Evolutionary conservation across 148 eudicot genomes (phyloP).

Genomic region (Rhododendron molle): DNA sequence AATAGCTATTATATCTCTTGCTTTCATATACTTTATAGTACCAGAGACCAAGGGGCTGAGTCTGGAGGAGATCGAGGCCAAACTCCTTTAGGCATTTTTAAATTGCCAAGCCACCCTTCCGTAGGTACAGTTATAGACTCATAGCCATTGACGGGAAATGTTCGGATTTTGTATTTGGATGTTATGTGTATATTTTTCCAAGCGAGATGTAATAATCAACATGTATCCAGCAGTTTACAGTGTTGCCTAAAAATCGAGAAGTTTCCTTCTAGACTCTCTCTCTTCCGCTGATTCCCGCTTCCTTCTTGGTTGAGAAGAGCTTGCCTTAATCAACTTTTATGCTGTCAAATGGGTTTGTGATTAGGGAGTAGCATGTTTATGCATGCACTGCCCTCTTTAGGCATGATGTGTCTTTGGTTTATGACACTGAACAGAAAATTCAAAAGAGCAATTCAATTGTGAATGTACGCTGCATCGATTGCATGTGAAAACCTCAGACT

Average conservation of each 20-base stretch:
- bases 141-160: not conserved
- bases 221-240: not conserved
- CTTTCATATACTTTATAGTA: constrained; percentile 72
- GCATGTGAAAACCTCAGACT: not conserved
- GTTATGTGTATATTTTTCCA: not conserved
- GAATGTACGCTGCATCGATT: not conserved
- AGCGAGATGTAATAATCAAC: not conserved
- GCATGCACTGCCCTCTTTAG: too few species aligned
- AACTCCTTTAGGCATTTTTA: constrained; percentile 30
- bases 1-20: constrained; percentile 59
- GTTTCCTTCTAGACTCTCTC: not conserved
- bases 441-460: not conserved
- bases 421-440: not conserved
- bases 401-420: not conserved
- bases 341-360: not conserved
- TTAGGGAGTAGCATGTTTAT: not conserved
- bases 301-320: too few species aligned
- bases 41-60: constrained; percentile 95
- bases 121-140: not conserved
- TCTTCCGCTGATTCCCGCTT: not conserved
- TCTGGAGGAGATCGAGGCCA: constrained; percentile 93
- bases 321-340: not conserved
- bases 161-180: not conserved
- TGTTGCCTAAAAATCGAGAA: not conserved
- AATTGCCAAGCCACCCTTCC: not conserved